Base-by-base conservation (phyloP, 2,329 filamentous ascomycete species). In the Colletotrichum theobromicola region DNA sequence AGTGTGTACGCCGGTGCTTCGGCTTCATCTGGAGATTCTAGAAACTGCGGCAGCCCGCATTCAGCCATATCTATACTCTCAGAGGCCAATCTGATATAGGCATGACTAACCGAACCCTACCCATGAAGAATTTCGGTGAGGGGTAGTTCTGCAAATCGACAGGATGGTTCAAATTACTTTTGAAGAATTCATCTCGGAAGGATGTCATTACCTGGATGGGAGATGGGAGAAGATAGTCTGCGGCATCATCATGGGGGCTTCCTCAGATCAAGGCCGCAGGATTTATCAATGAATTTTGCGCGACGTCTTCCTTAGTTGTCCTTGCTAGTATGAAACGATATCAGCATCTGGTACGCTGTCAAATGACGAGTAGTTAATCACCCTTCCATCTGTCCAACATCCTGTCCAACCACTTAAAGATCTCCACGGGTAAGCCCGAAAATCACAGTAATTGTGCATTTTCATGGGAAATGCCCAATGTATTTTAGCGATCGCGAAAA, bases 221-320 rank as follows among this genome's bases (percentile, higher is more conserved):
- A 46, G 42, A 21, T 7, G 21, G 10, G 7, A 46, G 42, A 21
- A 13, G n/a, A 50, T 21, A 12, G 42, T 0, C 0, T 21, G 42
- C 42, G 24, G n/a, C n/a, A n/a, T n/a, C n/a, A n/a, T n/a, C n/a
- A n/a, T n/a, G n/a, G n/a, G n/a, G n/a, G n/a, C 0, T 21, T 50
- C n/a, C 42, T n/a, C n/a, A 0, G 1, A 21, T 10, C 0, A 21
- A 21, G 10, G 0, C 10, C n/a, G 0, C 42, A 21, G n/a, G 1
- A 13, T 50, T 1, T 2, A 21, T 50, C 6, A 12, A 50, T 50
- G n/a, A 0, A 3, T 13, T 50, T 50, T 12, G 21, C 42, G 24
- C n/a, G n/a, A n/a, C n/a, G n/a, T 0, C n/a, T 0, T 50, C 42
- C 42, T 21, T 7, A 50, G 12, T 50, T 2, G 0, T 21, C 24